Base-by-base conservation (phyloP, 2,329 filamentous ascomycete genomes). In the Sordariomycetes sp. region DNA sequence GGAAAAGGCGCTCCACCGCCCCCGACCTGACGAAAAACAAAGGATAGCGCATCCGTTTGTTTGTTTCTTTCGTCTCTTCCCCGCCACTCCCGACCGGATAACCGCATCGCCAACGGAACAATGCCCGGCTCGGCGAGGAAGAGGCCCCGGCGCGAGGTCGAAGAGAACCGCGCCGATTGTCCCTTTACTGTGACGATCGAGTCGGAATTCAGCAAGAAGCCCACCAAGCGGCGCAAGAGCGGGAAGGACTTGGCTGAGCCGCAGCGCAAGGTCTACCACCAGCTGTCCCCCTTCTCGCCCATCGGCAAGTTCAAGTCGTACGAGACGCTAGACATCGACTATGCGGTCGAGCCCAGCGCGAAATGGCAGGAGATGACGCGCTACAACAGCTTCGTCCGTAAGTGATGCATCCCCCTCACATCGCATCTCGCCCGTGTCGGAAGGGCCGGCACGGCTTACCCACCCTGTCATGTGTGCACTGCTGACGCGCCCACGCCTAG, bases 341-440 rank as follows among this genome's bases (percentile, higher is more conserved):
- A 82, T 62, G 72, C 74, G 25, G 76, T 83, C 35, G 74, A 78
- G 57, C 80, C 80, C 3, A 71, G 73, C 28, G 75, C 78, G 66
- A 72, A 73, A 63, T 83, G 80, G 80, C 71, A 74, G 28, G 77
- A 80, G 55, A 83, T 83, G 80, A 82, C 79, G 59, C 72, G 79
- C 57, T 83, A 83, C 65, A 83, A 82, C 61, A 83, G 80, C 67
- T 83, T 83, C 61, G 79, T 83, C 60, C 70, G 80, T 83, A 74
- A 71, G 80, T 80, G 22, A 16, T 51, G 25, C 43, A 35, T 37
- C 37, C 35, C 37, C 48, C 43, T 22, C 22, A 24, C 14, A 14
- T 35, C 14, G 43, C 40, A n/a, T 46, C 40, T n/a, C 40, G 16
- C 18, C 40, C 18, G 16, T 46, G 14, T 46, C 40, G 40, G 40